These are phyloP conservation scores for Malassezia yamatoensis DNA, from an alignment of 1,284 basidiomycete species.

Conservation along the genomic window DNA sequence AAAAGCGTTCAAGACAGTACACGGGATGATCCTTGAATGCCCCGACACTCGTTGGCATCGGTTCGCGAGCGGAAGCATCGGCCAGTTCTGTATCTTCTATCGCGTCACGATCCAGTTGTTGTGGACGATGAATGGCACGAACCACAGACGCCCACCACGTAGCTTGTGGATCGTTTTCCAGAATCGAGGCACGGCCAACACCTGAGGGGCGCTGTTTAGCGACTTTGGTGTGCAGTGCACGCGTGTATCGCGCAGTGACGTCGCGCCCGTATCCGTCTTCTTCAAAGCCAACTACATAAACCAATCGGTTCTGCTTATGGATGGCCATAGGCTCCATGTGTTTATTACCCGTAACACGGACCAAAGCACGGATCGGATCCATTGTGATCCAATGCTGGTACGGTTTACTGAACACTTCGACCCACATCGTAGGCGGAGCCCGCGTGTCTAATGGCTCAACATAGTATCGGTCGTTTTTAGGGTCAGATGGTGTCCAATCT, in stretches of 20 bases:
- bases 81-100: constrained; percentile 87
- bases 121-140: constrained; percentile 49
- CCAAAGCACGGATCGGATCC: constrained; percentile 64
- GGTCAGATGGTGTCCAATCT: too few species aligned
- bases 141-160: constrained; percentile 65
- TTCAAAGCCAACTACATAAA: constrained; percentile 88
- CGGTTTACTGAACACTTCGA: constrained; percentile 85
- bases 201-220: constrained; percentile 65
- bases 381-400: constrained; percentile 86
- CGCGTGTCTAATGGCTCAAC: constrained; percentile 45
- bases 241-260: constrained; percentile 58
- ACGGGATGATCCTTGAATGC: constrained; percentile 95
- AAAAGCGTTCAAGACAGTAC: constrained; percentile 77
- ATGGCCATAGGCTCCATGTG: constrained; percentile 65
- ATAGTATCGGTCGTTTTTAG: constrained; percentile 7
- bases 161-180: constrained; percentile 32
- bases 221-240: constrained; percentile 70
- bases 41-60: constrained; percentile 81
- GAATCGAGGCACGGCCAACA: constrained; percentile 5
- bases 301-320: constrained; percentile 66
- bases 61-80: constrained; percentile 66
- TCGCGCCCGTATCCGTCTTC: constrained; percentile 59
- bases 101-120: constrained; percentile 64
- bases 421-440: constrained; percentile 86
- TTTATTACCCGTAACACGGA: constrained; percentile 32